Percentiles rank a stretch among this genome's conserved stretches.
These are phyloP conservation scores for Lasiodiplodia sp. DNA, from an alignment of 2,329 filamentous ascomycete species.

Conservation along the genomic window DNA sequence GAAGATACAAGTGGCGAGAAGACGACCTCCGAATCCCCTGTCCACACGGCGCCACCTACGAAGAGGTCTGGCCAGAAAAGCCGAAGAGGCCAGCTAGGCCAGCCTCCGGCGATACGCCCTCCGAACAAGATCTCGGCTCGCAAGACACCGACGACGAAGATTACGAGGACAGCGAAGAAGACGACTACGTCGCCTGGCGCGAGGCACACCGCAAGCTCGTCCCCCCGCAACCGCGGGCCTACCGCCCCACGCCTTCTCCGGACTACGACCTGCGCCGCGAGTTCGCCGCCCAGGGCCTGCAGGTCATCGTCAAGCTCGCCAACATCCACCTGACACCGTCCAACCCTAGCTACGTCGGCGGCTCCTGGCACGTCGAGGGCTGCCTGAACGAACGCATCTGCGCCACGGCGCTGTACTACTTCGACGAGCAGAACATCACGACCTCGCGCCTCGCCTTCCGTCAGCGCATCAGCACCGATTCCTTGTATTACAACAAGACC, in stretches of 20 bases:
- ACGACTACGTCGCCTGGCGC: neutral
- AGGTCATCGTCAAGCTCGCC: constrained; percentile 68
- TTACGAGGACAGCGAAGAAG: neutral
- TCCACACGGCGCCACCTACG: neutral
- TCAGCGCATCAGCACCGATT: constrained; percentile 37
- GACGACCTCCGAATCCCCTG: neutral
- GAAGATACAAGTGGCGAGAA: neutral
- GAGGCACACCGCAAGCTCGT: neutral
- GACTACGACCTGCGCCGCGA: constrained; percentile 35
- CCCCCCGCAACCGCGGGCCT: neutral
- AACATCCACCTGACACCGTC: constrained; percentile 65
- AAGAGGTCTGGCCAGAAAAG: neutral
- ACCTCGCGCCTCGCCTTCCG: constrained; percentile 57
- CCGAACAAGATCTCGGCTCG: no score
- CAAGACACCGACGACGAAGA: neutral
- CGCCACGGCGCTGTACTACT: constrained; percentile 68
- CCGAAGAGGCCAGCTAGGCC: no score
- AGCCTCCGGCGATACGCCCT: no score
- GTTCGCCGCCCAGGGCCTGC: constrained; percentile 56
- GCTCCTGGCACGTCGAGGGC: constrained; percentile 57
- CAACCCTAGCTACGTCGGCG: constrained; percentile 60
- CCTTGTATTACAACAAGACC: neutral
- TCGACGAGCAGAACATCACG: constrained; percentile 65
- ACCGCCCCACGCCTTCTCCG: neutral
- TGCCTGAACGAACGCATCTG: constrained; percentile 67